Conservation (phyloP, 768 basidiomycete species). For the Atractiella rhizophila region DNA sequence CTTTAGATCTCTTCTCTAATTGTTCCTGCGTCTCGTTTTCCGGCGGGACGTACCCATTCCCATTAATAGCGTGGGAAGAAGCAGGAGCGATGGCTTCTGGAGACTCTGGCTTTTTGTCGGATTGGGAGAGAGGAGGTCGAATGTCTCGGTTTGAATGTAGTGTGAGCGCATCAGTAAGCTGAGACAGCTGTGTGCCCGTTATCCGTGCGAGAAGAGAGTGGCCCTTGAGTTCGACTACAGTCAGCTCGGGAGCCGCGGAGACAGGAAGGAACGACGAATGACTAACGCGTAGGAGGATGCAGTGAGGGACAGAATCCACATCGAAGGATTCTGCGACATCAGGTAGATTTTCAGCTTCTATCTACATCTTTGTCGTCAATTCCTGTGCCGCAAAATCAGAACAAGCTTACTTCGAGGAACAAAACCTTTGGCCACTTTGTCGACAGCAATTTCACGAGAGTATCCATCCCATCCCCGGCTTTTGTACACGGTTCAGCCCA, state of each 20-base stretch:
- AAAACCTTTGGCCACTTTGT: constrained; percentile 42
- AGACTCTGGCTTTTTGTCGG: constrained; percentile 25
- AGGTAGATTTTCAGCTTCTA: constrained; percentile 52
- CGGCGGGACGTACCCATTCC: not conserved
- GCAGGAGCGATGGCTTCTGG: constrained; percentile 17
- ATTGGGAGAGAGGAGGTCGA: constrained; percentile 28
- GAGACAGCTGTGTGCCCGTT: constrained; percentile 48
- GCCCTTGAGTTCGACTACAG: constrained; percentile 31
- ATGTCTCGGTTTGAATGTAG: constrained; percentile 21
- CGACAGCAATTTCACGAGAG: constrained; percentile 45
- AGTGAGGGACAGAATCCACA: constrained; percentile 63
- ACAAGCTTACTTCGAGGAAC: constrained; percentile 38
- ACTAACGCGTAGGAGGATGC: constrained; percentile 52
- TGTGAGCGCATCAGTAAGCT: constrained; percentile 37
- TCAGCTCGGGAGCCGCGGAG: not conserved
- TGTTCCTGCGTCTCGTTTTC: constrained; percentile 34
- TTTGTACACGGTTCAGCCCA: constrained; percentile 61
- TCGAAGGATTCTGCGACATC: constrained; percentile 85
- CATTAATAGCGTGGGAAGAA: constrained; percentile 6
- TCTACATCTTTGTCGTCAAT: constrained; percentile 24
- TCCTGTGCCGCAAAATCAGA: not conserved
- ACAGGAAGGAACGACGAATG: not conserved
- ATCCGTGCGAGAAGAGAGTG: constrained; percentile 59
- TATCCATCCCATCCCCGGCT: constrained; percentile 41
- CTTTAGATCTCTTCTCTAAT: constrained; percentile 36